Percentiles rank a stretch among this genome's conserved stretches.
Conservation (phyloP, 768 basidiomycete genomes). For the Hygrophorus pudorinus region DNA sequence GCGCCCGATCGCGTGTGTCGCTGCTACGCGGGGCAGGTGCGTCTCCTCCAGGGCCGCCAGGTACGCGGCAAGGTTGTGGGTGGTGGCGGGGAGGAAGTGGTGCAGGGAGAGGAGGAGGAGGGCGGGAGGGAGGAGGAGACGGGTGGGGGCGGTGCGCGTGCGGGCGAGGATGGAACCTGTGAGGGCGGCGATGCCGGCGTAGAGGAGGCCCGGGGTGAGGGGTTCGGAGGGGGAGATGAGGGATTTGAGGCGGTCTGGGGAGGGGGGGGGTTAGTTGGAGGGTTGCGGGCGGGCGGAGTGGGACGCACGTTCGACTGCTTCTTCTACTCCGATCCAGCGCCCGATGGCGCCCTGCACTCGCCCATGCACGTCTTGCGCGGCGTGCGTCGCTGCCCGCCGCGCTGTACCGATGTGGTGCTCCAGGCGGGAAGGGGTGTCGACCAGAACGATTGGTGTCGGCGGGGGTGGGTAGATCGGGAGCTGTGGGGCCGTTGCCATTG, state of each 20-base stretch:
- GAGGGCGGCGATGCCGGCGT: constrained; percentile 82
- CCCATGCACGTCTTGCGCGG: constrained; percentile 47
- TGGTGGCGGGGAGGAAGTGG: constrained; percentile 83
- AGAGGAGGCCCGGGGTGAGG: constrained; percentile 82
- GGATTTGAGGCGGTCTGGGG: constrained; percentile 68
- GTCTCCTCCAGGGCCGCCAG: constrained; percentile 57
- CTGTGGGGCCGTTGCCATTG: constrained; percentile 28
- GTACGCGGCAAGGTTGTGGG: constrained; percentile 58
- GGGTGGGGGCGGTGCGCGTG: constrained; percentile 58
- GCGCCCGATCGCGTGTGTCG: constrained; percentile 55
- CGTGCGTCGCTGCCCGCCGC: constrained; percentile 47
- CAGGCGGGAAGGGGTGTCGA: constrained; percentile 68
- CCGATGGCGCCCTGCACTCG: constrained; percentile 66
- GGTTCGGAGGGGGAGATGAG: constrained; percentile 74
- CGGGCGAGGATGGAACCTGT: constrained; percentile 83
- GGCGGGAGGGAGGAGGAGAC: constrained; percentile 66
- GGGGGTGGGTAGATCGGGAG: constrained; percentile 73
- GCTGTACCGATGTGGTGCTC: constrained; percentile 68
- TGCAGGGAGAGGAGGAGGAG: constrained; percentile 60
- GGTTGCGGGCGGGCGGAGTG: background rate
- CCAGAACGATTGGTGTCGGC: constrained; percentile 53
- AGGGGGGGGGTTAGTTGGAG: constrained; percentile 1
- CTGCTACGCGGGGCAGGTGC: constrained; percentile 59
- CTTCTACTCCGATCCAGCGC: constrained; percentile 80
- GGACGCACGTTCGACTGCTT: constrained; percentile 71